Base-by-base conservation (phyloP, 345 rosid species). In the Nasturtium officinale region DNA sequence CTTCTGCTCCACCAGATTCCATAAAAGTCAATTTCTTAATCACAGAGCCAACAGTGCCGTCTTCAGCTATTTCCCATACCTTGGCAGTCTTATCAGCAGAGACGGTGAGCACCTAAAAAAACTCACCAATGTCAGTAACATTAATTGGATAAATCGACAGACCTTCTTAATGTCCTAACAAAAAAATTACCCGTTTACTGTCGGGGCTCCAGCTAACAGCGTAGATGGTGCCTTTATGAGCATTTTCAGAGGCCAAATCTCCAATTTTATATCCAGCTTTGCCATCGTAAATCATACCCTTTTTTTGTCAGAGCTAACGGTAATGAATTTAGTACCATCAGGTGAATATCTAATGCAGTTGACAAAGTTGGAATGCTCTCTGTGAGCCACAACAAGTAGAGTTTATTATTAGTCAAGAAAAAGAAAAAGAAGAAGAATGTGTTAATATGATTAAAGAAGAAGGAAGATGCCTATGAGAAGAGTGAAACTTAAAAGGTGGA, bases 181-280 rank as follows among this genome's bases (percentile, higher is more conserved):
- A 59, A 21, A 35, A 23, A 23, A 23, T 71, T 80, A 91, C 96
- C 92, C 84, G 94, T 83, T 95, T 90, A 72, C 98, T 75, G 83
- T 90, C 90, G 10, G 91, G 89, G 64, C 98, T 88, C 99, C 99
- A 95, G 76, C 91, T 91, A 77, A 84, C 87, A 40, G 98, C 94
- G 54, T 95, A 91, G 57, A 95, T 86, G 79, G 89, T 90, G 65
- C 99, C 99, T 74, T 86, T 84, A 65, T 95, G 99, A 25, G 93
- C 94, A 81, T 84, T 87, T 73, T 84, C 92, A 28, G 86, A 60
- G 20, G 93, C 81, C 62, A 95, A 77, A 64, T 86, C 91, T 28
- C 98, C 96, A 51, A 86, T 82, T 70, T 85, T 90, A 67, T 86
- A 89, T 17, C 89, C 96, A 37, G 80, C 85, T 72, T 95, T 95